Evolutionary conservation across 225 moss, liverwort and hornwort species (phyloP).

Genomic region (Anthoceros angustus): DNA sequence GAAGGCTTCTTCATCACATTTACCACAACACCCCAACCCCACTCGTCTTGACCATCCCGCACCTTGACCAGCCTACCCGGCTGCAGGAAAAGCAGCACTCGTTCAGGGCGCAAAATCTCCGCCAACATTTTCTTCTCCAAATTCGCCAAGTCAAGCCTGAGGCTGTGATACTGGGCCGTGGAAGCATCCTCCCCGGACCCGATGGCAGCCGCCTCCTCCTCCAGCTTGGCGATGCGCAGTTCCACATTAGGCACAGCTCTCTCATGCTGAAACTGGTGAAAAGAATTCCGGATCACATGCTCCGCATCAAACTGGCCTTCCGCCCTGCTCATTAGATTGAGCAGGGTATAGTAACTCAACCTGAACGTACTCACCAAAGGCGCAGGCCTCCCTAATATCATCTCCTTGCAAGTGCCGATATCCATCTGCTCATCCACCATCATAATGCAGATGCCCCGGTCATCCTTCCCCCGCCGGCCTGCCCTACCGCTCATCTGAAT

Average conservation of each 20-base stretch:
- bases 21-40: slow-evolving; percentile 97
- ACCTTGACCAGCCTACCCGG: slow-evolving; percentile 95
- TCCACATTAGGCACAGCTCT: slow-evolving; percentile 85
- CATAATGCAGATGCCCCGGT: slow-evolving; percentile 83
- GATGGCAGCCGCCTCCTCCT: slow-evolving; percentile 62
- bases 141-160: slow-evolving; percentile 56
- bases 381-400: slow-evolving; percentile 83
- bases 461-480: slow-evolving; percentile 87
- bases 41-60: slow-evolving; percentile 74
- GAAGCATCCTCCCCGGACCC: slow-evolving; percentile 64
- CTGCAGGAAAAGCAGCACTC: slow-evolving; percentile 64
- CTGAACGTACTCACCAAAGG: slow-evolving; percentile 89
- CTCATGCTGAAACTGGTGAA: slow-evolving; percentile 94
- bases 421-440: slow-evolving; percentile 93
- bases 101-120: slow-evolving; percentile 78
- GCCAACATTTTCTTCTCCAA: slow-evolving; percentile 93
- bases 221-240: slow-evolving; percentile 47
- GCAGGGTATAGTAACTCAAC: slow-evolving; percentile 85
- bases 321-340: slow-evolving; percentile 92
- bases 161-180: slow-evolving; percentile 66
- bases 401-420: slow-evolving; percentile 81
- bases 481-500: slow-evolving; percentile 97
- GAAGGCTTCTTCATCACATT: slow-evolving; percentile 66
- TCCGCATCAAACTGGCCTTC: slow-evolving; percentile 86
- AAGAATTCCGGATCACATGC: slow-evolving; percentile 78